phyloP scores from a whole-genome alignment of 805 yeast genomes.

The Lachancea fermentati region DNA sequence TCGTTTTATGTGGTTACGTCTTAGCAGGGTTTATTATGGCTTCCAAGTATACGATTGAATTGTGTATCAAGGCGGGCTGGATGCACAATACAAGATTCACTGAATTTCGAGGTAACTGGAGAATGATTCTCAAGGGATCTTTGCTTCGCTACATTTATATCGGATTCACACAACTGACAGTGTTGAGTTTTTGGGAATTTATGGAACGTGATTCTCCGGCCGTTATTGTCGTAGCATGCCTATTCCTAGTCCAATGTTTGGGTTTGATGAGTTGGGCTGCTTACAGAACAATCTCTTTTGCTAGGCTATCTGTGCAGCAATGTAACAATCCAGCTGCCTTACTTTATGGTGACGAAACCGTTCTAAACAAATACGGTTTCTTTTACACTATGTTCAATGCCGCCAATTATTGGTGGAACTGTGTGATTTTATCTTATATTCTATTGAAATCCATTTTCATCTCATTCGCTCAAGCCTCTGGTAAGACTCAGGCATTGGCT shows the following conservation, averaged over 20 bases:
- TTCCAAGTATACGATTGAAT: slow-evolving; percentile 46
- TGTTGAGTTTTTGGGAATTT: slow-evolving; percentile 86
- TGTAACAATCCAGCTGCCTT: slow-evolving; percentile 83
- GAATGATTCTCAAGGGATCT: slow-evolving; percentile 65
- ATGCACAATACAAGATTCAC: slow-evolving; percentile 42
- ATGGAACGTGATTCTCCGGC: slow-evolving; percentile 80
- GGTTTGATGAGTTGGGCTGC: slow-evolving; percentile 60
- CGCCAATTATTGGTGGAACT: slow-evolving; percentile 75
- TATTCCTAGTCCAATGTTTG: slow-evolving; percentile 58
- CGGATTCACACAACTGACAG: slow-evolving; percentile 76
- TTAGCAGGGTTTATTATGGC: slow-evolving; percentile 55
- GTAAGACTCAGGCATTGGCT: slow-evolving; percentile 74
- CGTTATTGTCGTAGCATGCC: slow-evolving; percentile 71
- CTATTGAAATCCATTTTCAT: slow-evolving; percentile 67
- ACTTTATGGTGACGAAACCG: slow-evolving; percentile 68
- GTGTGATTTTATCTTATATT: slow-evolving; percentile 53
- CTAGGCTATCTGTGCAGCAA: slow-evolving; percentile 49
- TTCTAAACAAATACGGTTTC: slow-evolving; percentile 78
- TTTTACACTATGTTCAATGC: slow-evolving; percentile 88
- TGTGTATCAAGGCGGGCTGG: slow-evolving; percentile 45
- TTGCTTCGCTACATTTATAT: slow-evolving; percentile 72
- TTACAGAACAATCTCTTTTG: slow-evolving; percentile 58
- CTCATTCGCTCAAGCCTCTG: slow-evolving; percentile 72
- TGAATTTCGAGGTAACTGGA: slow-evolving; percentile 53
- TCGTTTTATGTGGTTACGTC: slow-evolving; percentile 69